Conservation (phyloP, 1,284 basidiomycete genomes). For the Crucibulum parvulum region DNA sequence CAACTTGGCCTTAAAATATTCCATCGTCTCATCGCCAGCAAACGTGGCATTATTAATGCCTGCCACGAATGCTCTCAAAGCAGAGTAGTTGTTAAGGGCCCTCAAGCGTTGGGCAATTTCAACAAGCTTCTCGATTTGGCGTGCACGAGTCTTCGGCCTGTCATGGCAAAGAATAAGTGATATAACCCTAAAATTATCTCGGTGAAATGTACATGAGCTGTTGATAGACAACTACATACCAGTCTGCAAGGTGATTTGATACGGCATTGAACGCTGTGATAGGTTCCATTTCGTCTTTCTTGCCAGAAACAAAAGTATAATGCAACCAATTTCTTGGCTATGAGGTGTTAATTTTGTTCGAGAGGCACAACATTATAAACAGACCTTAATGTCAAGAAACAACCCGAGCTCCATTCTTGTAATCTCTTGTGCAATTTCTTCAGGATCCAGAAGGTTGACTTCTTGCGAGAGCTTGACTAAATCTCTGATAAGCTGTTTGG, state of each 20-base stretch:
- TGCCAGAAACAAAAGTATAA: conserved; percentile 71
- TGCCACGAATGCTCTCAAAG: conserved; percentile 79
- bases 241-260: conserved; percentile 80
- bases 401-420: conserved; percentile 67
- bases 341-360: conserved; percentile 4
- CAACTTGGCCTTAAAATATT: conserved; percentile 65
- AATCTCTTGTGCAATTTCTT: conserved; percentile 79
- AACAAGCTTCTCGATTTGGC: conserved; percentile 80
- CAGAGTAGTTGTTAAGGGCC: conserved; percentile 80
- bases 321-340: conserved; percentile 85
- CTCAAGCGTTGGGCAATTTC: conserved; percentile 77
- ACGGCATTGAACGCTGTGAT: conserved; percentile 73
- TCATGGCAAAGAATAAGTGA: conserved; percentile 84
- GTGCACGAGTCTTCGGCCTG: conserved; percentile 65
- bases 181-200: conserved; percentile 59
- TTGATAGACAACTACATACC: conserved; percentile 49
- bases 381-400: conserved; percentile 75
- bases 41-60: conserved; percentile 82
- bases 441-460: conserved; percentile 59
- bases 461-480: conserved; percentile 61
- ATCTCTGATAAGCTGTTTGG: conserved; percentile 68
- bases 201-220: not conserved
- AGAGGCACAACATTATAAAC: not conserved
- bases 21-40: conserved; percentile 74
- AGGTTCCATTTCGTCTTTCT: conserved; percentile 68